These are phyloP conservation scores for Penicillium sp. DNA, from an alignment of 2,329 filamentous ascomycete genomes.

Conservation along the genomic window DNA sequence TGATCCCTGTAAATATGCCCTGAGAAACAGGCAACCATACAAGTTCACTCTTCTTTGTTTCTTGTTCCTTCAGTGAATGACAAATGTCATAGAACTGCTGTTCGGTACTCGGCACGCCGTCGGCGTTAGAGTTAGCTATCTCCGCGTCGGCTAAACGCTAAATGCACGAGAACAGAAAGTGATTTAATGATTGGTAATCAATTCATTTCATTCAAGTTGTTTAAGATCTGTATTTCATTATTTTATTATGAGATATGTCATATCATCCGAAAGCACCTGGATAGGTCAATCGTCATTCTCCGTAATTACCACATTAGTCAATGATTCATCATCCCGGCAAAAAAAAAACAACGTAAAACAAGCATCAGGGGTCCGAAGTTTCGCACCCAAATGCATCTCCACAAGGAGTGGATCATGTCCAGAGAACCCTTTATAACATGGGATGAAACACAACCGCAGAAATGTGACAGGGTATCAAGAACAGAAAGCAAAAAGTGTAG, in stretches of 20 bases:
- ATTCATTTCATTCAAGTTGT: neutral
- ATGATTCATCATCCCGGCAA: neutral
- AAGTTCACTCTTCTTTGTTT: neutral
- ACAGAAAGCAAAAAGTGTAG: conserved; percentile 3
- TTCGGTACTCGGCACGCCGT: conserved; percentile 19
- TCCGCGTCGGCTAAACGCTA: conserved; percentile 7
- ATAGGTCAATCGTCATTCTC: neutral
- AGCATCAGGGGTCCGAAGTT: neutral
- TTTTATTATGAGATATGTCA: neutral
- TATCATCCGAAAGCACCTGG: neutral
- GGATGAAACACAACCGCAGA: conserved; percentile 5
- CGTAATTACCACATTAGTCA: neutral
- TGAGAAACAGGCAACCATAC: neutral
- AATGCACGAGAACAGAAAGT: neutral
- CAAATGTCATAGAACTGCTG: neutral
- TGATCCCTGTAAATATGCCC: neutral
- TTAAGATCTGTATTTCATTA: neutral
- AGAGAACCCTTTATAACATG: neutral
- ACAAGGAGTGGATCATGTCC: neutral
- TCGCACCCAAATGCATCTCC: neutral
- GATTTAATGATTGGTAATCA: neutral
- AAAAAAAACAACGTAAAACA: neutral
- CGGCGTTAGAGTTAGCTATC: conserved; percentile 16
- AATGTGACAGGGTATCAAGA: conserved; percentile 19
- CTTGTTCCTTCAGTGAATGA: neutral